phyloP scores from a whole-genome alignment of 148 eudicot genomes.

The Pharnaceum exiguum region DNA sequence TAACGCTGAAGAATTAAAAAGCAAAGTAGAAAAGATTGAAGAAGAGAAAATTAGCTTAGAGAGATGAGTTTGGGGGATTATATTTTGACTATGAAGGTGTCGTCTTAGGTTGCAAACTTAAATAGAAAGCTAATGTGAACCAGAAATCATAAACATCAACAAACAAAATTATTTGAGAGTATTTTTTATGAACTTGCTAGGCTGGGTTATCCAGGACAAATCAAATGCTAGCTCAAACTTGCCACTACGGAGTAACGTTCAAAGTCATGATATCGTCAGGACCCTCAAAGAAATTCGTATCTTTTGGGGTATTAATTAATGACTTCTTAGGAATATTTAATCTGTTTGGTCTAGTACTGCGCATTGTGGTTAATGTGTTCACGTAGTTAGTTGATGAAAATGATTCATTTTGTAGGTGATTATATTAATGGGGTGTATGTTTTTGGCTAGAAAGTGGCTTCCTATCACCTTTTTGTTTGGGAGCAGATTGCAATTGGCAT shows the following conservation, averaged over 20 bases:
- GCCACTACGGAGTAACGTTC: background rate
- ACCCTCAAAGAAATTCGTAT: background rate
- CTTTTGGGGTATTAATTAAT: background rate
- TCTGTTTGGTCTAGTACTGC: slow-evolving; percentile 6
- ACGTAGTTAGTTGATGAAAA: background rate
- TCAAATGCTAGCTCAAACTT: slow-evolving; percentile 11
- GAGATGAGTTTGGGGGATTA: background rate
- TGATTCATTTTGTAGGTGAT: too few relatives aligned
- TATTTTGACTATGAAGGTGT: background rate
- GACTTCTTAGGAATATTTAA: background rate
- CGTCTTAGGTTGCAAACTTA: background rate
- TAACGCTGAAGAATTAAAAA: background rate
- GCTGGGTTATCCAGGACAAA: slow-evolving; percentile 10
- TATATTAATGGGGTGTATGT: too few relatives aligned
- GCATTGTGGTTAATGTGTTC: too few relatives aligned
- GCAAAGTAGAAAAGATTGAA: background rate
- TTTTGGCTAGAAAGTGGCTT: too few relatives aligned
- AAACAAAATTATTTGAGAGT: background rate
- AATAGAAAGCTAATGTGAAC: background rate
- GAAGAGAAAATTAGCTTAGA: background rate
- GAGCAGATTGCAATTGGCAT: too few relatives aligned
- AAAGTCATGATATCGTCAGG: background rate
- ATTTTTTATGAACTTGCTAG: slow-evolving; percentile 5
- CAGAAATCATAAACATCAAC: background rate
- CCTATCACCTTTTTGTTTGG: too few relatives aligned